A percentile compares a stretch with the other conserved stretches of the same genome.
Conservation (phyloP, 495 filamentous ascomycete genomes). For the Neurospora terricola region DNA sequence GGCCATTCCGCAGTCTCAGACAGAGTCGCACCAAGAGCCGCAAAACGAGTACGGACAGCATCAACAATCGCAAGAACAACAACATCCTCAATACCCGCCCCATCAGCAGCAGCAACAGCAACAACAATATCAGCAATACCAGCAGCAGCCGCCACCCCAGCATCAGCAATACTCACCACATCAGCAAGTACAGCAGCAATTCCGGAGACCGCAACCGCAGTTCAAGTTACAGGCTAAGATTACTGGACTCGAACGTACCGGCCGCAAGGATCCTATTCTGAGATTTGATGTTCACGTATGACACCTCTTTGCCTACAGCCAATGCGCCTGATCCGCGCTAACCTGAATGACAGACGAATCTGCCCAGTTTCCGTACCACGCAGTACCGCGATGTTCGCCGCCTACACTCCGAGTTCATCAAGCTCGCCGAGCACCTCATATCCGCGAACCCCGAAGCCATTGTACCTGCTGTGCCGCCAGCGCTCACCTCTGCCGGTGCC, state of each 20-base stretch:
- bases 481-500: constrained; percentile 83
- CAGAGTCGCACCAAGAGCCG: constrained; percentile 7
- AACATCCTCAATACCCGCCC: constrained; percentile 10
- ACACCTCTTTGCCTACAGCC: constrained; percentile 1
- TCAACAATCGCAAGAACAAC: constrained; percentile 25
- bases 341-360: constrained; percentile 63
- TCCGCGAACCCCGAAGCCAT: constrained; percentile 93
- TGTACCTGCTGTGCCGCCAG: constrained; percentile 92
- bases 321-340: background rate
- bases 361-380: constrained; percentile 92
- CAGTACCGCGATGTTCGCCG: constrained; percentile 96
- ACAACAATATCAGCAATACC: constrained; percentile 18
- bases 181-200: constrained; percentile 37
- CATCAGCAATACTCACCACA: constrained; percentile 6
- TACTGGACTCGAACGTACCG: constrained; percentile 81
- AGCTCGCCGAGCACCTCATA: constrained; percentile 88
- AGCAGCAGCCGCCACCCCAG: constrained; percentile 20
- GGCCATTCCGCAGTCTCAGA: constrained; percentile 13
- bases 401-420: constrained; percentile 89
- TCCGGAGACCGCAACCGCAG: constrained; percentile 45
- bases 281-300: constrained; percentile 95
- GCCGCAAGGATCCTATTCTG: constrained; percentile 89
- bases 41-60: constrained; percentile 11
- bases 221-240: constrained; percentile 91
- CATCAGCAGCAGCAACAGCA: constrained; percentile 23